Evolutionary conservation across 2,329 filamentous ascomycete species (phyloP), one percentile per base, ranked within the genome.

Genomic region (Penicillium sumatraense): DNA sequence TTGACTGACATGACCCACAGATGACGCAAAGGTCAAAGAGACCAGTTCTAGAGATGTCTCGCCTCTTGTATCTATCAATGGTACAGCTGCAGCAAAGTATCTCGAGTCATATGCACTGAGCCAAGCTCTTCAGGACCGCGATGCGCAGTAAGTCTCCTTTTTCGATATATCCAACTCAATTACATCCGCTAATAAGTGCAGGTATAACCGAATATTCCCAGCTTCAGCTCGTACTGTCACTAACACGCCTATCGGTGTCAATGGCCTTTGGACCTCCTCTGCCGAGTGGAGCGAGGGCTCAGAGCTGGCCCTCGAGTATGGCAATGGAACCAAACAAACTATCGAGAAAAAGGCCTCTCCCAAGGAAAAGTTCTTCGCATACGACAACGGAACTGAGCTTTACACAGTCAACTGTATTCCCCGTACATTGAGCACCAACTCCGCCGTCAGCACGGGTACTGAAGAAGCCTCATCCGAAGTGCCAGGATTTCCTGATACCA

Each of bases 41-140:
- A 23, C 20, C 44, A 63, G 59, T 10, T 49, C 59, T 11, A 47
- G 76, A 57, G 68, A 67, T 5, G 76, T 83, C 2, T 82, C 81
- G 1, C 75, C 81, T 1, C 75, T 88, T 29, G 70, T 72, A 1
- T 68, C 79, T 54, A 86, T 88, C 66, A 83, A 88, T 61, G 84
- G 81, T n/a, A 68, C 80, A 41, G 76, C 85, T 40, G 82, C 80
- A 3, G 76, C 76, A 5, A 74, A 75, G 1, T 82, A 58, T 45
- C 51, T 70, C 13, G 72, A 80, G 38, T 73, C 80, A 2, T 78
- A 77, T 66, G 76, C 79, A 9, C 71, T 78, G 47, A 74, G 72
- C 49, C 80, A 81, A 52, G 74, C 69, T 24, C 75, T 80, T 26
- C 84, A 86, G 58, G 84, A 86, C 59, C 75, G 75, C 1, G 84